These are phyloP conservation scores for Baorangia bicolor DNA, from an alignment of 768 basidiomycete genomes.

Conservation along the genomic window DNA sequence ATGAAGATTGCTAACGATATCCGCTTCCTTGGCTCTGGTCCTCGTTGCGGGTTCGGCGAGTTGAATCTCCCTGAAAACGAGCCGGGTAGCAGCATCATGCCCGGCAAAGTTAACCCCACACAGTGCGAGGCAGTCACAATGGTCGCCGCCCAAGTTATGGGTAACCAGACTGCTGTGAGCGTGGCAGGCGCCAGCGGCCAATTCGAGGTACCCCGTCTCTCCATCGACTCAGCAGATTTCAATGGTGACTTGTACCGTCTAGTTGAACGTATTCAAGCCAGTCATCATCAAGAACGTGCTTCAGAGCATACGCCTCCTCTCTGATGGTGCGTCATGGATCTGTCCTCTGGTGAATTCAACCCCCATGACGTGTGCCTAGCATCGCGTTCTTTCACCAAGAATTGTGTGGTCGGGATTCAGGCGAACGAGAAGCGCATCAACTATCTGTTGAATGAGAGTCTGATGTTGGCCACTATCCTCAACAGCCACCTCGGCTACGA, in stretches of 20 bases:
- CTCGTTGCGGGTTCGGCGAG: constrained; percentile 96
- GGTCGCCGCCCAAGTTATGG: constrained; percentile 98
- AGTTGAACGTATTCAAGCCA: constrained; percentile 99
- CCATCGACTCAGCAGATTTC: constrained; percentile 2
- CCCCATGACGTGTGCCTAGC: constrained; percentile 40
- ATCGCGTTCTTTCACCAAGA: constrained; percentile 91
- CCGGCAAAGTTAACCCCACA: constrained; percentile 99
- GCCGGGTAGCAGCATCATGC: constrained; percentile 99
- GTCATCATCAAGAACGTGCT: constrained; percentile 98
- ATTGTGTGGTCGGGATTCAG: constrained; percentile 94
- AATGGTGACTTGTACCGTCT: constrained; percentile 6
- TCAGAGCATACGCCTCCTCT: constrained; percentile 90
- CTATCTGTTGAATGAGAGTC: constrained; percentile 85
- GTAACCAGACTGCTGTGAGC: constrained; percentile 91
- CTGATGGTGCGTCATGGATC: constrained; percentile 65
- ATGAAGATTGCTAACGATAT: constrained; percentile 99
- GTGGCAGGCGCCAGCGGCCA: constrained; percentile 94
- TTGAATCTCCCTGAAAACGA: constrained; percentile 95
- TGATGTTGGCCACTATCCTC: constrained; percentile 97
- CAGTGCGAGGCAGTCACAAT: constrained; percentile 99
- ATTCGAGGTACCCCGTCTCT: constrained; percentile 72
- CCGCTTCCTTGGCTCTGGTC: constrained; percentile 95
- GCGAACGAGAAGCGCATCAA: constrained; percentile 95
- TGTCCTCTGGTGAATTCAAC: not conserved
- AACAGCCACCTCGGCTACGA: constrained; percentile 97